Evolutionary conservation across 768 basidiomycete species (phyloP).

Genomic region (Pleurotus cornucopiae): DNA sequence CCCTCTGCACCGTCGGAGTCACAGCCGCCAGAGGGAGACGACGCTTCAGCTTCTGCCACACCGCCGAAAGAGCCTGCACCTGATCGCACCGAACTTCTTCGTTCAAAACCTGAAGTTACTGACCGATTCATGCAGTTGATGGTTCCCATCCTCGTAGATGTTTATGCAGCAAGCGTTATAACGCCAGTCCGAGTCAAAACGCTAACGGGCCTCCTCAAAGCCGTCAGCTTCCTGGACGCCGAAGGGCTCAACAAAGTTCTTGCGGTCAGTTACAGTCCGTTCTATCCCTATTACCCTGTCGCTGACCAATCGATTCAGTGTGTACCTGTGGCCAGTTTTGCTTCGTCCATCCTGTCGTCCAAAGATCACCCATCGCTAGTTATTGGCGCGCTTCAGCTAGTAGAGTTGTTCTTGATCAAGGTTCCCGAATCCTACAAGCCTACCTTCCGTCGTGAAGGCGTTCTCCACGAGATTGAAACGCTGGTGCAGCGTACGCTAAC

Average conservation of each 20-base stretch:
- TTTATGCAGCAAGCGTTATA: constrained; percentile 97
- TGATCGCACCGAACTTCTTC: constrained; percentile 73
- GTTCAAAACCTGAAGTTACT: constrained; percentile 71
- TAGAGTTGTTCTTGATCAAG: constrained; percentile 85
- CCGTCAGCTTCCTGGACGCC: constrained; percentile 82
- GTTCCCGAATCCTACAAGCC: constrained; percentile 82
- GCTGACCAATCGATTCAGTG: constrained; percentile 42
- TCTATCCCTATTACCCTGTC: constrained; percentile 3
- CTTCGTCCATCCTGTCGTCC: constrained; percentile 89
- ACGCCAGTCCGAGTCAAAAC: constrained; percentile 86
- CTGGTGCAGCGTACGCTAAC: constrained; percentile 64
- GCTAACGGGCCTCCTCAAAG: constrained; percentile 82
- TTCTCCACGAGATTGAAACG: constrained; percentile 88
- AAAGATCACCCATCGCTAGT: constrained; percentile 87
- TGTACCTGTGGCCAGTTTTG: constrained; percentile 93
- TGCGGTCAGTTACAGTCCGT: constrained; percentile 46
- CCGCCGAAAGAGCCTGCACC: constrained; percentile 30
- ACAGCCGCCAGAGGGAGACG: constrained; percentile 39
- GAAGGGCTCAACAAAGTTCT: constrained; percentile 75
- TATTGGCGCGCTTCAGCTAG: constrained; percentile 86
- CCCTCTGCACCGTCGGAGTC: constrained; percentile 23
- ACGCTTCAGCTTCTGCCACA: constrained; percentile 25
- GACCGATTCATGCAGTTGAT: constrained; percentile 83
- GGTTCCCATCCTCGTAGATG: constrained; percentile 93
- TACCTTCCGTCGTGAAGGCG: constrained; percentile 91